Evolutionary conservation across 192 early-diverging fungal genomes (phyloP), one percentile per base, ranked within the genome.

Genomic region (Kappamyces sp.): DNA sequence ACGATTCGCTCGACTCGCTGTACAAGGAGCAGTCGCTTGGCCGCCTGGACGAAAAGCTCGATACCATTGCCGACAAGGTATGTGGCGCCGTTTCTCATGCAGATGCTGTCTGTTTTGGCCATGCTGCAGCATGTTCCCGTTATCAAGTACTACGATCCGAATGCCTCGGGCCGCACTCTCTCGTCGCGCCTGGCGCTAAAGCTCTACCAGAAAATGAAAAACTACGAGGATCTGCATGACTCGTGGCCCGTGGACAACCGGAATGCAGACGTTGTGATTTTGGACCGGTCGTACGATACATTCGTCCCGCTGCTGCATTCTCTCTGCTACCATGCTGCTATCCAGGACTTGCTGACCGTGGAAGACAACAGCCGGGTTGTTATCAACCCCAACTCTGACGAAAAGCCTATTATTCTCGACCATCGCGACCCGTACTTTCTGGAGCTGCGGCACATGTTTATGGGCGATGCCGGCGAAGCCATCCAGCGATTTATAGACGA

Each of bases 281-380:
- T 79, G 9, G 76, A 78, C 54, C 63, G 76, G 7, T 60, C 54
- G 11, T 37, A 65, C 2, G 76, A 78, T 58, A 30, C 40, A 31
- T 37, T 62, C n/a, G 53, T 62, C 2, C 63, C 76, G 2, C 41
- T 76, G 30, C 12, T 79, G 7, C 76, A 79, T 42, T 45, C 65
- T 11, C 62, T 78, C 12, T 66, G 68, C n/a, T 78, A 78, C 35
- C 76, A 79, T 57, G 90, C 93, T 1, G 92, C 93, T 84, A 81
- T 85, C 22, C 80, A 89, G 45, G 93, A 98, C 65, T 65, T 98
- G 47, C 59, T 98, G 9, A 61, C 66, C 7, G 68, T 87, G 12
- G 82, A 86, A 45, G 77, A 68, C 51, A 7, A 87, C 78, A 43
- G 86, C 83, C 60, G 65, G 67, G 8, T 88, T 82, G 47, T 54